Conservation (phyloP, 176 grass and related monocot genomes). For the Guadua angustifolia region DNA sequence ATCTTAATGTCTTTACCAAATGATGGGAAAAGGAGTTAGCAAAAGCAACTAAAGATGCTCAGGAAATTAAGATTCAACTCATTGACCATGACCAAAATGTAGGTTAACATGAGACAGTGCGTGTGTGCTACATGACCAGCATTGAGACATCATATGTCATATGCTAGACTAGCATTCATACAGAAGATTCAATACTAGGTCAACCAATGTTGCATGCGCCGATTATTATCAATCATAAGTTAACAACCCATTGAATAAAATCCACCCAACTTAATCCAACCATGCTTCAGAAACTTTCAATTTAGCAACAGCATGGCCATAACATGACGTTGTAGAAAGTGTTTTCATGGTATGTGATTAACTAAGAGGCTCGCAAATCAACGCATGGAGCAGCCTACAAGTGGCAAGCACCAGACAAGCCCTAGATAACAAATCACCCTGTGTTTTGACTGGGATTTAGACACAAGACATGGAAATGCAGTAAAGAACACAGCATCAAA, state of each 20-base stretch:
- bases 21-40: not conserved
- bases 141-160: slow-evolving; percentile 53
- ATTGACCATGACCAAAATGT: slow-evolving; percentile 45
- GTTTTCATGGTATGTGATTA: slow-evolving; percentile 2
- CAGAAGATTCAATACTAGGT: slow-evolving; percentile 37
- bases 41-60: slow-evolving; percentile 42
- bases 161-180: slow-evolving; percentile 44
- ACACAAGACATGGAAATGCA: slow-evolving; percentile 35
- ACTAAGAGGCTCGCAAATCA: slow-evolving; percentile 26
- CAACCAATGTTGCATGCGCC: slow-evolving; percentile 34
- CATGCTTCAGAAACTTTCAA: not conserved
- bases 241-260: slow-evolving; percentile 36
- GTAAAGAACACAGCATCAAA: slow-evolving; percentile 42
- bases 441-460: slow-evolving; percentile 48
- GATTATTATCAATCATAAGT: slow-evolving; percentile 38
- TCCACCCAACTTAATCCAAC: not conserved
- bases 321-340: slow-evolving; percentile 11
- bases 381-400: slow-evolving; percentile 17
- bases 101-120: slow-evolving; percentile 55
- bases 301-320: not conserved
- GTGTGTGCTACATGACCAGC: slow-evolving; percentile 57
- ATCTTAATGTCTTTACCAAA: slow-evolving; percentile 27
- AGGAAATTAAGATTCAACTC: slow-evolving; percentile 28
- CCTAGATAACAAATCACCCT: slow-evolving; percentile 17
- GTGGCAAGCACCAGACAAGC: slow-evolving; percentile 40